Evolutionary conservation across 2,329 filamentous ascomycete species (phyloP).

Genomic region (Plectosphaerella plurivora): DNA sequence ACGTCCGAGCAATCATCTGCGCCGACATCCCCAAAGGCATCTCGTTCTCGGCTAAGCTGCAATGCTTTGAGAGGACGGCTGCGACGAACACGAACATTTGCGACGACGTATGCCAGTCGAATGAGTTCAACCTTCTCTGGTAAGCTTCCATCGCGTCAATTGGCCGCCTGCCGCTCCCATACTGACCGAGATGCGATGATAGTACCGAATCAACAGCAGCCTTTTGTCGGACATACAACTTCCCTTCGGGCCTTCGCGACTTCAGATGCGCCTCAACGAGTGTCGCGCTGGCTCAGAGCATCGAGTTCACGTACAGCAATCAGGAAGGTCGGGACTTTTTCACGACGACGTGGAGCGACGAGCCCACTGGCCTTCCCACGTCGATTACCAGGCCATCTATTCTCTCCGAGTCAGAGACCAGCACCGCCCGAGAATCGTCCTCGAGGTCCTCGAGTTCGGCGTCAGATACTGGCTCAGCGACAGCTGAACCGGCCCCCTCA

Average conservation of each 20-base stretch:
- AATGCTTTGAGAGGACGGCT: neutral
- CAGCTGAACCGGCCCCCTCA: neutral
- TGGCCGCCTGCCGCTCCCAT: neutral
- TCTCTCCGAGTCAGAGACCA: neutral
- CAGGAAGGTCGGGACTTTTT: constrained; percentile 2
- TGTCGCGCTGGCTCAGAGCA: neutral
- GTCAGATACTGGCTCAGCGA: neutral
- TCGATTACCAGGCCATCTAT: neutral
- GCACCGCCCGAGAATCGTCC: neutral
- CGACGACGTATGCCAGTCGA: constrained; percentile 9
- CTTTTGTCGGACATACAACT: constrained; percentile 9
- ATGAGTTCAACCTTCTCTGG: constrained; percentile 7
- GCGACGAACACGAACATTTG: constrained; percentile 4
- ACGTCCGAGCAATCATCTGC: constrained; percentile 6
- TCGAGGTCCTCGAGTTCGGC: neutral
- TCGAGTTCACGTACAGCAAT: constrained; percentile 3
- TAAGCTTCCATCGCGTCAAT: neutral
- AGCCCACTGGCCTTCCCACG: neutral
- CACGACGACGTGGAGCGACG: constrained; percentile 1
- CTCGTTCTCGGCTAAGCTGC: neutral
- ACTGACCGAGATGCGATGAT: neutral
- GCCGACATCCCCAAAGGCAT: neutral
- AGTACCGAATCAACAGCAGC: constrained; percentile 5
- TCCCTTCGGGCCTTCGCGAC: constrained; percentile 6
- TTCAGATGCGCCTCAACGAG: constrained; percentile 6